Base-by-base conservation (phyloP, 306 rosid genomes). In the Acacia melanoxylon region DNA sequence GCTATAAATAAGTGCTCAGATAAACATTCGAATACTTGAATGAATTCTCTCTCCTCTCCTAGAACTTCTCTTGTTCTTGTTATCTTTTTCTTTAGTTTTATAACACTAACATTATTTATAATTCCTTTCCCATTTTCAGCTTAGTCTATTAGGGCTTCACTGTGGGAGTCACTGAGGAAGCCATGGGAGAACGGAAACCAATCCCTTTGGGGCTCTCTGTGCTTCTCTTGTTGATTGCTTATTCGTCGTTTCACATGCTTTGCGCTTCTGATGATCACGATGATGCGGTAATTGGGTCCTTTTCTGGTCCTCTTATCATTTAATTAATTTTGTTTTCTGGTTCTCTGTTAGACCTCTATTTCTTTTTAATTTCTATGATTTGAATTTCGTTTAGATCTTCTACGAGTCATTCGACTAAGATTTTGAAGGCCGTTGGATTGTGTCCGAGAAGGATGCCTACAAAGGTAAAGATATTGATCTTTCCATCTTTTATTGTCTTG, bases 401-500 rank as follows among this genome's bases (percentile, higher is more conserved):
- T 94, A 91, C 92, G 98, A 94, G 45, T 88, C 97, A 9, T 94
- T 94, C 77, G 97, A 93, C 22, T 94, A 93, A 72, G 41, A 87
- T 71, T 94, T 93, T 41, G 94, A 91, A 6, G 91, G 90, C 15
- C 90, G 97, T 10, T 94, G 98, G 98, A 80, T 87, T 79, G 91
- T 88, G 4, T 93, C 98, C 2, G 83, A 68, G 68, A 94, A 93
- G 82, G 94, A 87, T 2, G 98, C 91, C 0, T 94, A 93, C 77
- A 51, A 84, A 61, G 98, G 98, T 94, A 48, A 27, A 54, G 48
- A 2, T 8, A 29, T 68, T 68, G 41, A 37, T 37, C 41, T 27
- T 74, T 78, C 22, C 56, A 10, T 72, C 31, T 2, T 20, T 79
- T 25, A 31, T 66, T 71, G 22, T 66, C 0, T 56, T 2, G 0